Conservation (phyloP, 2,329 filamentous ascomycete genomes). For the Emergomyces orientalis region DNA sequence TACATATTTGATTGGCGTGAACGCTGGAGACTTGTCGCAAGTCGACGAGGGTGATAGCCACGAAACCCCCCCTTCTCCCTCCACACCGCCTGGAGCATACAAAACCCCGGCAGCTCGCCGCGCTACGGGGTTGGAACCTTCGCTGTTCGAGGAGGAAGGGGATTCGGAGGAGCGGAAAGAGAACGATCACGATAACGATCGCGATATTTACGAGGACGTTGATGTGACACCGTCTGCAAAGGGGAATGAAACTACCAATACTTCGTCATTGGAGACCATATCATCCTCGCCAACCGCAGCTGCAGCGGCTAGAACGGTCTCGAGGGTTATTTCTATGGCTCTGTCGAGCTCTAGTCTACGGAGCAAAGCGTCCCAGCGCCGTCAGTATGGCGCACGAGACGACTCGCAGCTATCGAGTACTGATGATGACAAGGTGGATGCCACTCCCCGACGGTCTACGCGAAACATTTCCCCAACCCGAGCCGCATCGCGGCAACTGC, state of each 20-base stretch:
- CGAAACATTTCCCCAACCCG: constrained; percentile 6
- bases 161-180: constrained; percentile 5
- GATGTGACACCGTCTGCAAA: constrained; percentile 10
- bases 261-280: constrained; percentile 34
- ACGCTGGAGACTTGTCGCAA: constrained; percentile 15
- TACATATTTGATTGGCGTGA: constrained; percentile 35
- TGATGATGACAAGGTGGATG: constrained; percentile 12
- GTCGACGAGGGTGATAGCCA: constrained; percentile 10
- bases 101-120: constrained; percentile 22
- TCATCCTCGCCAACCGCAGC: constrained; percentile 39
- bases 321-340: constrained; percentile 29
- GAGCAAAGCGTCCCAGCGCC: neutral
- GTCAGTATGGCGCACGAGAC: neutral
- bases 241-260: constrained; percentile 16
- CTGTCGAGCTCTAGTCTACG: constrained; percentile 9
- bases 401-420: neutral
- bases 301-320: constrained; percentile 34
- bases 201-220: neutral
- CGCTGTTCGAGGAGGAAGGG: constrained; percentile 3
- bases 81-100: constrained; percentile 21
- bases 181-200: constrained; percentile 11
- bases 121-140: constrained; percentile 6
- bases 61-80: constrained; percentile 16
- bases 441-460: constrained; percentile 11
- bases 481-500: constrained; percentile 4